Evolutionary conservation across 2,329 filamentous ascomycete species (phyloP), one percentile per base, ranked within the genome.

Genomic region (Paraphaeosphaeria sporulosa): DNA sequence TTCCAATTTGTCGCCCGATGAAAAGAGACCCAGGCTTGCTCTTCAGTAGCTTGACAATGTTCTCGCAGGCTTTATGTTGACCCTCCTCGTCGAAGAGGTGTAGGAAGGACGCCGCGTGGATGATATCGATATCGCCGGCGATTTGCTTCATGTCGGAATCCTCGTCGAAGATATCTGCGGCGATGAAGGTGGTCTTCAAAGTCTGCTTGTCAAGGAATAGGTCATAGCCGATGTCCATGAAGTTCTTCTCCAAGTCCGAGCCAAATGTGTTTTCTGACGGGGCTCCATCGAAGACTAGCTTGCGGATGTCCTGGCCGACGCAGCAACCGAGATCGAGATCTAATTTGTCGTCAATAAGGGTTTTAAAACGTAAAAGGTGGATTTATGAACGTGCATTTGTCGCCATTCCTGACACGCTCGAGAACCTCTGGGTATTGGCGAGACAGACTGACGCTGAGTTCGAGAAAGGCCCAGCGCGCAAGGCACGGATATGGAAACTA

Each of bases 181-280:
- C 70, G 42, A 88, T 78, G 65, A 88, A 87, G 1, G 76, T 79
- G 1, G 80, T 81, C 34, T 78, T 80, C 12, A 87, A 71, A 23
- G 61, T 79, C 3, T 75, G 64, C 47, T 68, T 69, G 64, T 79
- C 77, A 4, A 67, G 63, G 58, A 79, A 79, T 34, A 79, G 59
- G 13, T 76, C 70, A 57, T 76, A 87, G 21, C 87, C 86, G 19
- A 86, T 76, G 19, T 86, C 80, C 64, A 87, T 80, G 65, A 89
- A 86, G 2, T 68, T 61, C 9, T 64, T 57, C 48, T 71, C 66
- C 30, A 83, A 61, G 60, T 84, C 82, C 7, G 75, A 71, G 27
- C 80, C 82, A 49, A 73, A 75, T 0, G 78, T 75, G 34, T 80
- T 79, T 42, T 72, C 66, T 0, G 76, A 71, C 2, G 80, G 79